phyloP scores from a whole-genome alignment of 1,284 basidiomycete species.

The Tylopilus microsporus region DNA sequence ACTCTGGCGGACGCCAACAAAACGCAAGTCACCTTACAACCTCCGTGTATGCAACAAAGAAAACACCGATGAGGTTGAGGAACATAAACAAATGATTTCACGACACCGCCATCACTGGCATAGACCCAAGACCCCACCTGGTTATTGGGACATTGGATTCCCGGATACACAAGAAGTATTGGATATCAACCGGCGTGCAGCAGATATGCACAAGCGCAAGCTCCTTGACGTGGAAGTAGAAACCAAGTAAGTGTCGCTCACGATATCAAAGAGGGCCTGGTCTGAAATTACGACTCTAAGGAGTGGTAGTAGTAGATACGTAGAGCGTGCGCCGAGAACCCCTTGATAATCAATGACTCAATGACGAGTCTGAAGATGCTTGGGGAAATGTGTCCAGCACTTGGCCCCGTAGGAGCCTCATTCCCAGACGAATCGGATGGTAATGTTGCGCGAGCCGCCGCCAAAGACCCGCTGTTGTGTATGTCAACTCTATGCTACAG shows the following conservation, averaged over 20 bases:
- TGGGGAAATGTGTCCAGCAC: constrained; percentile 31
- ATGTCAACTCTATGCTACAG: not conserved
- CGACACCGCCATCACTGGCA: constrained; percentile 74
- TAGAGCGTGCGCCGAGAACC: constrained; percentile 15
- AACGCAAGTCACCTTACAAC: constrained; percentile 15
- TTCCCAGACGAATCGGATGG: constrained; percentile 31
- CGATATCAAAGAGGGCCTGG: not conserved
- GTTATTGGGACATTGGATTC: constrained; percentile 86
- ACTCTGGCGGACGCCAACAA: constrained; percentile 63
- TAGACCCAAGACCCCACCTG: constrained; percentile 72
- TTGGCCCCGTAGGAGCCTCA: constrained; percentile 24
- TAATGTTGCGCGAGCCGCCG: constrained; percentile 29
- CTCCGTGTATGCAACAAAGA: constrained; percentile 18
- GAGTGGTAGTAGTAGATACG: constrained; percentile 27
- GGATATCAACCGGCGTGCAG: constrained; percentile 68
- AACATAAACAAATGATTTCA: constrained; percentile 73
- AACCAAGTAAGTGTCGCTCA: constrained; percentile 40
- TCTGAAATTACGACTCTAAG: constrained; percentile 18
- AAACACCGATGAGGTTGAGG: constrained; percentile 35
- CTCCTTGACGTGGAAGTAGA: constrained; percentile 51
- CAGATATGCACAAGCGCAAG: constrained; percentile 66
- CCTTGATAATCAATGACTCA: constrained; percentile 16
- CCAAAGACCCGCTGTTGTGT: constrained; percentile 27
- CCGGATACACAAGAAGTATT: constrained; percentile 77
- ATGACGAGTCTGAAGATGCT: constrained; percentile 8